phyloP scores from a whole-genome alignment of 2,329 filamentous ascomycete species.

The Ploettnerulaceae sp. region DNA sequence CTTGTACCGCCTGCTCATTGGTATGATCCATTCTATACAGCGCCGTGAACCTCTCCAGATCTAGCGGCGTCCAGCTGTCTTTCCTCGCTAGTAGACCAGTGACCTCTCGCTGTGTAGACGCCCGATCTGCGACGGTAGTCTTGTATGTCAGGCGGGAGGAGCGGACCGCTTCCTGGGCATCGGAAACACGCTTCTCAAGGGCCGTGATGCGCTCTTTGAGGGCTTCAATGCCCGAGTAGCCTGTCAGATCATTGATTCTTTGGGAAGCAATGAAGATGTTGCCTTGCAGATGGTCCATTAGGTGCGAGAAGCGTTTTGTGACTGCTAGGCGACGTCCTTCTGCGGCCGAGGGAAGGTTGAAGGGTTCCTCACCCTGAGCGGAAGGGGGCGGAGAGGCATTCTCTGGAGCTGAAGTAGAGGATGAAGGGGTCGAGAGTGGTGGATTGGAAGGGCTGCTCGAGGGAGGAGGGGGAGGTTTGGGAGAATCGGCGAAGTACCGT shows the following conservation, averaged over 20 bases:
- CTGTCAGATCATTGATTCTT: conserved; percentile 88
- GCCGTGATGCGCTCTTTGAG: conserved; percentile 73
- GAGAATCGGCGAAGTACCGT: conserved; percentile 32
- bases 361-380: conserved; percentile 11
- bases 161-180: conserved; percentile 62
- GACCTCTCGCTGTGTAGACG: conserved; percentile 90
- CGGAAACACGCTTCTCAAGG: conserved; percentile 55
- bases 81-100: conserved; percentile 91
- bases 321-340: conserved; percentile 42
- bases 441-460: conserved; percentile 8
- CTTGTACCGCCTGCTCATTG: conserved; percentile 78
- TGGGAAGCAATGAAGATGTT: conserved; percentile 82
- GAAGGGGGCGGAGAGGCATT: conserved; percentile 4
- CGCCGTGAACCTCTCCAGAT: conserved; percentile 90
- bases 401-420: conserved; percentile 7
- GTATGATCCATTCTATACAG: conserved; percentile 90
- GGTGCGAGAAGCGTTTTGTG: conserved; percentile 51
- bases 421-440: background rate
- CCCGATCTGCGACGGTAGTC: conserved; percentile 74
- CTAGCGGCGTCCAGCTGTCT: conserved; percentile 79
- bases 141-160: conserved; percentile 72
- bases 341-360: conserved; percentile 43
- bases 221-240: conserved; percentile 85
- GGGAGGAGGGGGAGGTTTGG: conserved; percentile 22
- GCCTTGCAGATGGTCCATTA: conserved; percentile 87